Evolutionary conservation across 176 grass and related monocot genomes (phyloP).

Genomic region (Stipa capillata): DNA sequence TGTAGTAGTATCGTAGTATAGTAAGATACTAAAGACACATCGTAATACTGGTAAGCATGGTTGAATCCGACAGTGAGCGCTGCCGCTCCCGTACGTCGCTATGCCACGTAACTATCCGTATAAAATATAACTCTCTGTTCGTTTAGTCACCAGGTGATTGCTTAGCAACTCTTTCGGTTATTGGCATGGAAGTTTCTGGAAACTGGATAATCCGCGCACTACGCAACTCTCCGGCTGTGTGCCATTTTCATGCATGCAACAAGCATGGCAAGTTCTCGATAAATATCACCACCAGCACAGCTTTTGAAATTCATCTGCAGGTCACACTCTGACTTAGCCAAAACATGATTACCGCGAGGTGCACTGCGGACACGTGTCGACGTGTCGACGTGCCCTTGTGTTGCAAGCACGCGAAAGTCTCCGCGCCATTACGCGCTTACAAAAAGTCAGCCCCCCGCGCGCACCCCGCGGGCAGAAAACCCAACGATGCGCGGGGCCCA

Average conservation of each 20-base stretch:
- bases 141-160: neutral
- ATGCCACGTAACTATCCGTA: too few species aligned
- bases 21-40: too few species aligned
- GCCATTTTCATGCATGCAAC: conserved; percentile 8
- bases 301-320: conserved; percentile 1
- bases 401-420: too few species aligned
- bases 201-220: conserved; percentile 19
- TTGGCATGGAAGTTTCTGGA: conserved; percentile 23
- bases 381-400: too few species aligned
- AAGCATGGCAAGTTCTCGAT: neutral
- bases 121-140: too few species aligned
- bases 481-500: neutral
- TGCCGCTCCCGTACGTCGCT: too few species aligned
- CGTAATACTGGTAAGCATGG: too few species aligned
- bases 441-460: conserved; percentile 6
- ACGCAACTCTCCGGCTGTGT: neutral
- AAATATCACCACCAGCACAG: neutral
- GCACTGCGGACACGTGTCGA: conserved; percentile 9
- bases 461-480: neutral
- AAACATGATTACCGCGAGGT: conserved; percentile 17
- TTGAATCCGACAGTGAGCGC: too few species aligned
- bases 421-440: too few species aligned
- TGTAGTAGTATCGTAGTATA: too few species aligned
- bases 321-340: neutral
- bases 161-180: conserved; percentile 7